Conservation (phyloP, 805 yeast species). For the Pichia paraexigua region DNA sequence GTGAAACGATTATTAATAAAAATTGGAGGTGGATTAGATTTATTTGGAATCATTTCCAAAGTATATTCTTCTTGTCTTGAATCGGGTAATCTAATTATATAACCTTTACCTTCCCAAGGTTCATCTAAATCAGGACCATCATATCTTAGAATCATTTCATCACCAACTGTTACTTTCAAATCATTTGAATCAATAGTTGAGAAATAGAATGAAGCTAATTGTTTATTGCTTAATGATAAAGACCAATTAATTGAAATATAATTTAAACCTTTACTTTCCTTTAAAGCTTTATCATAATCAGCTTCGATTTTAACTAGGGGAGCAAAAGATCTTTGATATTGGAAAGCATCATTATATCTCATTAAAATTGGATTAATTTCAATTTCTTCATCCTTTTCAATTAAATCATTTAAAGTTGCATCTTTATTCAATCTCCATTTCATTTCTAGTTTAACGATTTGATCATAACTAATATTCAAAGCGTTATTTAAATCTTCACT, state of each 20-base stretch:
- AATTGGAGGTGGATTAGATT: constrained; percentile 47
- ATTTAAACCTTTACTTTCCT: constrained; percentile 71
- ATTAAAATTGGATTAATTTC: constrained; percentile 65
- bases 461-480: constrained; percentile 48
- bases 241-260: constrained; percentile 72
- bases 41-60: constrained; percentile 49
- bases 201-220: constrained; percentile 60
- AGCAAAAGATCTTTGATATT: constrained; percentile 77
- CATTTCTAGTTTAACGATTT: constrained; percentile 66
- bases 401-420: constrained; percentile 65
- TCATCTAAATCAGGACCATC: constrained; percentile 42
- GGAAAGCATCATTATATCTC: constrained; percentile 74
- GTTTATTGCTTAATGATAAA: constrained; percentile 52
- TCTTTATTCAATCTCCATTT: constrained; percentile 70
- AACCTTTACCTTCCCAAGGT: constrained; percentile 71
- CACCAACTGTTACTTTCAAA: constrained; percentile 74
- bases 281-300: constrained; percentile 64
- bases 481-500: constrained; percentile 56
- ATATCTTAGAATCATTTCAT: constrained; percentile 64
- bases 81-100: constrained; percentile 62
- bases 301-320: constrained; percentile 80
- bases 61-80: constrained; percentile 61
- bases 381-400: constrained; percentile 39
- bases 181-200: constrained; percentile 60
- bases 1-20: constrained; percentile 59